These are phyloP conservation scores for Fusarium temperatum DNA, from an alignment of 2,329 filamentous ascomycete species.

Conservation along the genomic window DNA sequence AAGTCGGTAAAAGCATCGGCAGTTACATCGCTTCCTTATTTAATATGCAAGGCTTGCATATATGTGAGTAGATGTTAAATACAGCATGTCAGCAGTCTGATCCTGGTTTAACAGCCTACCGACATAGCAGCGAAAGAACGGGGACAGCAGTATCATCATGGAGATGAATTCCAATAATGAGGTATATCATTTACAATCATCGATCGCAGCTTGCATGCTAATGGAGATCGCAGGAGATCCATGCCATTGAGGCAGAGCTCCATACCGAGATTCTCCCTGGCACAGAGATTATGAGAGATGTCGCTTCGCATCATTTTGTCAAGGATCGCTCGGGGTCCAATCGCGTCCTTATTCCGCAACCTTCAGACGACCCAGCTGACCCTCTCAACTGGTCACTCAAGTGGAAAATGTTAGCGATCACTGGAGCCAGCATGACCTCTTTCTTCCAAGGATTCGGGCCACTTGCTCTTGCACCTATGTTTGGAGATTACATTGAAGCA, in stretches of 20 bases:
- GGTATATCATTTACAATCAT: not conserved
- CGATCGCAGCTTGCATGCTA: not conserved
- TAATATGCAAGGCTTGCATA: not conserved
- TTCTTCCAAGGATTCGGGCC: not conserved
- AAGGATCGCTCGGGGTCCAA: not conserved
- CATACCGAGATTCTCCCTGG: not conserved
- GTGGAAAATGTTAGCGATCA: not conserved
- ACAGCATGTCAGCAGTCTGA: not conserved
- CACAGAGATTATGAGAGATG: not conserved
- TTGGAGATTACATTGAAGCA: not conserved
- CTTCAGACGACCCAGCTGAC: not conserved
- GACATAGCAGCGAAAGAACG: not conserved
- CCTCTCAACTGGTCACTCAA: not conserved
- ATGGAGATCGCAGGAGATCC: not conserved
- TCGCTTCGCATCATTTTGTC: not conserved
- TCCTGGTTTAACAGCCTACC: too few species aligned
- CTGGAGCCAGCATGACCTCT: not conserved
- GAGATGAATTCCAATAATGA: not conserved
- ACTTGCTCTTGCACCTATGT: not conserved
- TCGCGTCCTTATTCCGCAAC: not conserved
- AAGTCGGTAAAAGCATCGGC: not conserved
- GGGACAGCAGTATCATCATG: not conserved
- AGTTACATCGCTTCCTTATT: not conserved
- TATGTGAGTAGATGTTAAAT: not conserved
- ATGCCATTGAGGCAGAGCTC: not conserved